A percentile compares a stretch with the other conserved stretches of the same genome.
Conservation (phyloP, 179 eudicot species). For the Camellia oleifera region DNA sequence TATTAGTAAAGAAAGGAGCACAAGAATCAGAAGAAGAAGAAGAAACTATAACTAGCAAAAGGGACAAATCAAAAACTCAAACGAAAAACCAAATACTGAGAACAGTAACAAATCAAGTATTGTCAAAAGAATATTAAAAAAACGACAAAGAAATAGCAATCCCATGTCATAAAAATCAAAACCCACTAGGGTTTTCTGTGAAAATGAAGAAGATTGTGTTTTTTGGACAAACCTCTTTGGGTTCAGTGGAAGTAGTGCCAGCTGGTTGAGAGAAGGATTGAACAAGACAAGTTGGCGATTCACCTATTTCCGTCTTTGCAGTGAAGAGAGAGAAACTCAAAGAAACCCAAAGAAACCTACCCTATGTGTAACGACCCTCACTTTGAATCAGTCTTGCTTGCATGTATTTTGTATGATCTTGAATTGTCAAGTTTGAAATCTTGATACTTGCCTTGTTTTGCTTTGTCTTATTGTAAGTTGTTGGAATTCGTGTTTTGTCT, state of each 20-base stretch:
- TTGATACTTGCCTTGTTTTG: no score
- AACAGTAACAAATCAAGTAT: background rate
- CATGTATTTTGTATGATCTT: no score
- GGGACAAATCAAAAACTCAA: no score
- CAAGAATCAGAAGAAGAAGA: constrained; percentile 8
- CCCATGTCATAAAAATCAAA: background rate
- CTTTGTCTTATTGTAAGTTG: no score
- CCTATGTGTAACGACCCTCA: no score
- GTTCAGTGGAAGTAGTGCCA: constrained; percentile 21
- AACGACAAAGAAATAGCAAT: background rate
- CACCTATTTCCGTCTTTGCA: constrained; percentile 11
- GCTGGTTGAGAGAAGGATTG: constrained; percentile 51
- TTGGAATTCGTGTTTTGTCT: no score
- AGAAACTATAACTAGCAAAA: background rate
- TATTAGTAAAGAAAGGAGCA: background rate
- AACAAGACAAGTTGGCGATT: constrained; percentile 35
- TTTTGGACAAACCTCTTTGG: constrained; percentile 27
- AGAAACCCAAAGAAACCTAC: background rate
- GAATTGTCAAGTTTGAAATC: no score
- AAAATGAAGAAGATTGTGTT: background rate
- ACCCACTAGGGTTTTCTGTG: background rate
- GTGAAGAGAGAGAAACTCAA: background rate
- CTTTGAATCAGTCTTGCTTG: no score
- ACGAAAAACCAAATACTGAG: background rate
- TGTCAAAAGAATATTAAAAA: background rate